Percentiles rank a stretch among this genome's conserved stretches.
These are phyloP conservation scores for Phytophthora hybrid DNA, from an alignment of 352 stramenopile genomes.

Conservation along the genomic window DNA sequence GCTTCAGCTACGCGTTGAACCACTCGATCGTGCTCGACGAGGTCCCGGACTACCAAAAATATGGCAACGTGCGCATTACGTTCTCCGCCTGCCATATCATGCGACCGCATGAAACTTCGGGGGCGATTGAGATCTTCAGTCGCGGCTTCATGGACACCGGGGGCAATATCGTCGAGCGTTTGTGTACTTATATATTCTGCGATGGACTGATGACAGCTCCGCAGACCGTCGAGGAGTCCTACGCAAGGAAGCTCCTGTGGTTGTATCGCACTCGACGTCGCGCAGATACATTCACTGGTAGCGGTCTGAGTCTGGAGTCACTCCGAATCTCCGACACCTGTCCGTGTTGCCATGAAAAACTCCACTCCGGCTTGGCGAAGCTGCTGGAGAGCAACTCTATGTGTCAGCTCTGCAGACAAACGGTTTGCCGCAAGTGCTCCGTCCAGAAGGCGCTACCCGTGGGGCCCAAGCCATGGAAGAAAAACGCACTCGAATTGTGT, in stretches of 20 bases:
- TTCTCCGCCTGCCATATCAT: slow-evolving; percentile 54
- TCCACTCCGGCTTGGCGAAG: slow-evolving; percentile 32
- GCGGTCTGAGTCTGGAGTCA: not conserved
- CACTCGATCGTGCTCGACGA: slow-evolving; percentile 46
- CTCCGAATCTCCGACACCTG: slow-evolving; percentile 29
- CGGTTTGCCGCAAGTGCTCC: slow-evolving; percentile 52
- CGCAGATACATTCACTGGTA: slow-evolving; percentile 6
- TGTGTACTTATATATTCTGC: slow-evolving; percentile 41
- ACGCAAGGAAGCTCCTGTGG: slow-evolving; percentile 69
- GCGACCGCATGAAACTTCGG: slow-evolving; percentile 23
- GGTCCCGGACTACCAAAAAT: slow-evolving; percentile 38
- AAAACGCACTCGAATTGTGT: slow-evolving; percentile 56
- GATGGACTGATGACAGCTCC: slow-evolving; percentile 46
- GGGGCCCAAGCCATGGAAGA: slow-evolving; percentile 22
- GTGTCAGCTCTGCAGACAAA: slow-evolving; percentile 43
- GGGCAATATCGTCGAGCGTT: slow-evolving; percentile 28
- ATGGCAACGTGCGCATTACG: slow-evolving; percentile 34
- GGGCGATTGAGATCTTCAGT: slow-evolving; percentile 51
- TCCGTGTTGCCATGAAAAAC: slow-evolving; percentile 37
- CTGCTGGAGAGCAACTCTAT: slow-evolving; percentile 34
- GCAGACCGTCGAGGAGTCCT: slow-evolving; percentile 51
- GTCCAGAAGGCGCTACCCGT: slow-evolving; percentile 50
- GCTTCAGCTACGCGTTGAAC: slow-evolving; percentile 43
- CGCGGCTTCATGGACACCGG: slow-evolving; percentile 47
- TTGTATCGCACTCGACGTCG: slow-evolving; percentile 8